phyloP scores from a whole-genome alignment of 2,329 filamentous ascomycete genomes.

The Xylariaceae sp. region DNA sequence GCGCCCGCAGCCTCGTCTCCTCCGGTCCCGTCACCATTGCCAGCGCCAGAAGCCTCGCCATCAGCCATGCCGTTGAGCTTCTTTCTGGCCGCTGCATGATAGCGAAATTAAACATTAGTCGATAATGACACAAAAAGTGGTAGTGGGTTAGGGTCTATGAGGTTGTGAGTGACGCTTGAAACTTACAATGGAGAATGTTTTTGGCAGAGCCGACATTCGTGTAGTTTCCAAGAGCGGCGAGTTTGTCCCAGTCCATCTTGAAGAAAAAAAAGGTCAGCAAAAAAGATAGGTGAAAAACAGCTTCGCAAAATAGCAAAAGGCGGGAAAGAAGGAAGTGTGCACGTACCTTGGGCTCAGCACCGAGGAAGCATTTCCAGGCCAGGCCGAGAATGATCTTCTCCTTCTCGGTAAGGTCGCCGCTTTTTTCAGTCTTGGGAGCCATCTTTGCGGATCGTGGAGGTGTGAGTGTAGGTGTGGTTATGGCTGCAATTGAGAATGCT shows the following conservation, averaged over 20 bases:
- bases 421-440: conserved; percentile 6
- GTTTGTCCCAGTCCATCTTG: conserved; percentile 32
- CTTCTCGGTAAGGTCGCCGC: conserved; percentile 26
- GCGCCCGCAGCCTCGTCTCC: neutral
- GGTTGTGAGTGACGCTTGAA: too few species aligned
- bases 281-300: too few species aligned
- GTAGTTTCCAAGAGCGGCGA: conserved; percentile 32
- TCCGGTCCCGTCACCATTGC: neutral
- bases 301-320: too few species aligned
- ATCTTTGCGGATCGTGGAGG: conserved; percentile 1
- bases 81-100: conserved; percentile 5
- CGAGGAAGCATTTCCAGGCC: conserved; percentile 32
- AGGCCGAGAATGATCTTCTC: conserved; percentile 27
- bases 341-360: conserved; percentile 27
- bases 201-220: conserved; percentile 21
- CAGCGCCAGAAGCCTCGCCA: too few species aligned
- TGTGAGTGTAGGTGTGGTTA: neutral
- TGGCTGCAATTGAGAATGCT: too few species aligned
- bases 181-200: conserved; percentile 30
- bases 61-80: neutral
- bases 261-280: conserved; percentile 1
- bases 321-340: neutral
- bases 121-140: neutral
- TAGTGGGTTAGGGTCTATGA: neutral
- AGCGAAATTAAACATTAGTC: neutral